Evolutionary conservation across 2,329 filamentous ascomycete genomes (phyloP).

Genomic region (Aspergillus niger): DNA sequence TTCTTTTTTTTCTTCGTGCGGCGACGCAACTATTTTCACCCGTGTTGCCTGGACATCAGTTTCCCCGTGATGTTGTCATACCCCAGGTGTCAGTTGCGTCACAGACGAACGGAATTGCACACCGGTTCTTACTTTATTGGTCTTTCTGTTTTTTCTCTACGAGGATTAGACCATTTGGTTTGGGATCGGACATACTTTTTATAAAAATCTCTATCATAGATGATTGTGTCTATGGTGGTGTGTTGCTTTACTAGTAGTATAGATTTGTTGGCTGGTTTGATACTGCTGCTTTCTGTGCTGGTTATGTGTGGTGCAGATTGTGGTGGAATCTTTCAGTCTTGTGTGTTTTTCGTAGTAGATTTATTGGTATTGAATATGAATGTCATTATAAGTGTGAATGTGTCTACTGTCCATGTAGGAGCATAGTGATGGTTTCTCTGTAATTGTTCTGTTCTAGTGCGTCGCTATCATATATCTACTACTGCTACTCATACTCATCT

Average conservation of each 20-base stretch:
- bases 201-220: slow-evolving; percentile 12
- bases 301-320: neutral
- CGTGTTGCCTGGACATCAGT: slow-evolving; percentile 76
- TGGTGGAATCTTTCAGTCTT: no score
- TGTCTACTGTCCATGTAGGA: neutral
- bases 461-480: neutral
- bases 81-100: slow-evolving; percentile 75
- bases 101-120: slow-evolving; percentile 81
- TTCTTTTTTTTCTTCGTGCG: slow-evolving; percentile 72
- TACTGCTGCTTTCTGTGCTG: neutral
- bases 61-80: slow-evolving; percentile 47
- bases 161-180: slow-evolving; percentile 50
- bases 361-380: no score
- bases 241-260: neutral
- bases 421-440: neutral
- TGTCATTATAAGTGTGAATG: neutral
- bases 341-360: no score
- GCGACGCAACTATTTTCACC: slow-evolving; percentile 73
- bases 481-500: neutral
- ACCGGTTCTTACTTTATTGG: slow-evolving; percentile 57
- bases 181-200: slow-evolving; percentile 58
- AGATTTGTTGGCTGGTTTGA: neutral
- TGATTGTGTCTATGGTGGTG: neutral
- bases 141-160: slow-evolving; percentile 45
- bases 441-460: neutral